Conservation (phyloP, 306 rosid genomes). For the Cucurbita ficifolia region DNA sequence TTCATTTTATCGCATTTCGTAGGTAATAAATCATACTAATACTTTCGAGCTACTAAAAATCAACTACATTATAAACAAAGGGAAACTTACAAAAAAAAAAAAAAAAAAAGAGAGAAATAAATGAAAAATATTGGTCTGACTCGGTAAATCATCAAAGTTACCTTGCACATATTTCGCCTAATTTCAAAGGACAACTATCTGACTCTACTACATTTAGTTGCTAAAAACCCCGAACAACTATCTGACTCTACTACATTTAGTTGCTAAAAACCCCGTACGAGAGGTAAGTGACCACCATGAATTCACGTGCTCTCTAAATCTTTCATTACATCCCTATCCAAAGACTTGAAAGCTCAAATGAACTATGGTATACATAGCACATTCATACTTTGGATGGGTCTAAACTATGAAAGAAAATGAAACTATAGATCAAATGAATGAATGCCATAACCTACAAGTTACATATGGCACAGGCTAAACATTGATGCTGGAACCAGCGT, state of each 20-base stretch:
- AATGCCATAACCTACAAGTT: background rate
- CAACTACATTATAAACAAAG: background rate
- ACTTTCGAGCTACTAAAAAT: no score
- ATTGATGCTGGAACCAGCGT: constrained; percentile 1
- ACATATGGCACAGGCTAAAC: constrained; percentile 8
- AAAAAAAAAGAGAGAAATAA: no score
- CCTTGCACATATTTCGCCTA: background rate
- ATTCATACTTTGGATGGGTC: background rate
- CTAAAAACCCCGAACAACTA: background rate
- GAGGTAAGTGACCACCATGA: no score
- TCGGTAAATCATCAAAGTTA: no score
- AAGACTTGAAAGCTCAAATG: background rate
- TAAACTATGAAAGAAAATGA: background rate
- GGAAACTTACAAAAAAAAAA: no score
- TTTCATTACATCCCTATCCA: background rate
- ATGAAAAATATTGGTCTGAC: no score
- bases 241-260: no score
- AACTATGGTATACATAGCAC: background rate
- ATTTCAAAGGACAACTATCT: background rate
- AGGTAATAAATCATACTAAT: no score
- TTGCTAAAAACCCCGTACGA: background rate
- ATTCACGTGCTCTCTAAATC: background rate
- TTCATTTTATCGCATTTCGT: no score
- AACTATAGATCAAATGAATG: background rate
- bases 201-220: background rate